Evolutionary conservation across 495 filamentous ascomycete species (phyloP).

Genomic region (Platismatia glauca): DNA sequence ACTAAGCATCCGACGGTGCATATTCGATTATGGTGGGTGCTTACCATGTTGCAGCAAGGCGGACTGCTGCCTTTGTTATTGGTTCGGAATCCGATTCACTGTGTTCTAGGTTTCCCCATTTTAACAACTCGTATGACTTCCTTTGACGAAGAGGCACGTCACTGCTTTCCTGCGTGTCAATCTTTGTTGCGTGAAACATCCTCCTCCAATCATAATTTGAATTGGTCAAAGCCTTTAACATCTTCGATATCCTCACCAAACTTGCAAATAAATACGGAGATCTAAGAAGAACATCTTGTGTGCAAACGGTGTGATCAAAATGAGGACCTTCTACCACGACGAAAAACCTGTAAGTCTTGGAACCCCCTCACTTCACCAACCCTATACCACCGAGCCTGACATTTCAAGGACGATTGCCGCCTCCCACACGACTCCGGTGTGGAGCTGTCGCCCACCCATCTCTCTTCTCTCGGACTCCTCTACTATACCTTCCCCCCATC

Average conservation of each 20-base stretch:
- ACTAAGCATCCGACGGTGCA: too few relatives aligned
- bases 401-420: constrained; percentile 75
- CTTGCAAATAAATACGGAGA: not conserved
- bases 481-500: constrained; percentile 54
- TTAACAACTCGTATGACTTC: too few relatives aligned
- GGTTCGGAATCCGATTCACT: too few relatives aligned
- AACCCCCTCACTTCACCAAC: not conserved
- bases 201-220: too few relatives aligned
- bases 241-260: not conserved
- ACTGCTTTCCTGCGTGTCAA: too few relatives aligned
- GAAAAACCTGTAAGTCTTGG: constrained; percentile 1
- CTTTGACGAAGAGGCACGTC: too few relatives aligned
- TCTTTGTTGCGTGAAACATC: too few relatives aligned
- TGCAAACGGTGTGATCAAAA: not conserved
- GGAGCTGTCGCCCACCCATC: constrained; percentile 47
- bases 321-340: constrained; percentile 8
- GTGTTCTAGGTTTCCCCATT: too few relatives aligned
- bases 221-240: not conserved
- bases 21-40: too few relatives aligned
- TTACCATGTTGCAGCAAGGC: too few relatives aligned
- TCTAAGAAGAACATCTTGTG: not conserved
- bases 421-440: constrained; percentile 69
- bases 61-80: too few relatives aligned
- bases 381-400: not conserved
- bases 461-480: constrained; percentile 64